Percentiles rank a stretch among this genome's conserved stretches.
These are phyloP conservation scores for Chloroidium sp. DNA, from an alignment of 163 green algal species.

Conservation along the genomic window DNA sequence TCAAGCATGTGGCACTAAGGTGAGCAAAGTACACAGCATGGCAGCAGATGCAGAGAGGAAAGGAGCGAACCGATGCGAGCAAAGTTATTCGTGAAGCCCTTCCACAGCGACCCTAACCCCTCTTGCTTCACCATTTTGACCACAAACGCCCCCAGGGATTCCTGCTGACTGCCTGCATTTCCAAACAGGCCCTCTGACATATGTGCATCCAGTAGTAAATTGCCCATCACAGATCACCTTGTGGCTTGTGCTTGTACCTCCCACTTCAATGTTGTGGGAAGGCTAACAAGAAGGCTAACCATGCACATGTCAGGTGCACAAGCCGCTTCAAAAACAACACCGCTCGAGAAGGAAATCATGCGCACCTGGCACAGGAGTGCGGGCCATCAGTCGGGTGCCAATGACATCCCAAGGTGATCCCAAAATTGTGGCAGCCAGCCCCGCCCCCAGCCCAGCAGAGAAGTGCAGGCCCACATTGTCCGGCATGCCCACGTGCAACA, in stretches of 20 bases:
- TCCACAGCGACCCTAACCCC: slow-evolving; percentile 10
- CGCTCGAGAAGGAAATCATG: too few relatives aligned
- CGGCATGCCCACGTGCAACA: slow-evolving; percentile 5
- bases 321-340: too few relatives aligned
- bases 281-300: too few relatives aligned
- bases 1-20: background rate
- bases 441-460: slow-evolving; percentile 8
- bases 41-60: background rate
- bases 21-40: background rate
- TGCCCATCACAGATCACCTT: too few relatives aligned
- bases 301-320: too few relatives aligned
- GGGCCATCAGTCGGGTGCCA: slow-evolving; percentile 9
- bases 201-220: too few relatives aligned
- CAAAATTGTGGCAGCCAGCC: slow-evolving; percentile 14
- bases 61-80: slow-evolving; percentile 2
- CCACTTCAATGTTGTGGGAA: too few relatives aligned
- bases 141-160: background rate
- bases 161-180: too few relatives aligned
- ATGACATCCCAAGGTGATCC: slow-evolving; percentile 22
- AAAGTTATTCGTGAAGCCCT: slow-evolving; percentile 32
- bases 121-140: slow-evolving; percentile 12
- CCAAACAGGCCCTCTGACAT: too few relatives aligned
- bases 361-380: too few relatives aligned
- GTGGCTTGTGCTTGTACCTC: too few relatives aligned
- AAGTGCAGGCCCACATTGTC: slow-evolving; percentile 17